Conservation (phyloP, 257 asterid species). For the Forsythia suspensa region DNA sequence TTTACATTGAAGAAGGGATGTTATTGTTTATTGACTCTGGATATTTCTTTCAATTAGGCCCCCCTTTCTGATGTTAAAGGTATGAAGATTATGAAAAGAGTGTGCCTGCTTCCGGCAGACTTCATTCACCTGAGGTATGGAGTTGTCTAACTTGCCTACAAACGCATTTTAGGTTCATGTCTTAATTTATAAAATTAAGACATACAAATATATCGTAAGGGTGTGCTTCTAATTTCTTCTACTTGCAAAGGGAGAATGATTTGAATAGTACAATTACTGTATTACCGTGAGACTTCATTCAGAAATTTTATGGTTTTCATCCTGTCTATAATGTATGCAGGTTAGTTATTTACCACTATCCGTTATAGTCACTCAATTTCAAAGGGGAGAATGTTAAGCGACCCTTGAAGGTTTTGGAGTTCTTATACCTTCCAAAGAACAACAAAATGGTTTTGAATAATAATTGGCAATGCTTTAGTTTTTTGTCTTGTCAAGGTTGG, state of each 20-base stretch:
- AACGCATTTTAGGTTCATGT: constrained; percentile 11
- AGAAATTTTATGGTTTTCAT: constrained; percentile 21
- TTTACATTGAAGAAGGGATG: constrained; percentile 16
- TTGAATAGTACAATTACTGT: constrained; percentile 11
- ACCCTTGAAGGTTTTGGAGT: constrained; percentile 98
- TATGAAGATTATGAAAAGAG: constrained; percentile 71
- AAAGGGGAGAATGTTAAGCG: constrained; percentile 68
- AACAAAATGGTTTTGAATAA: constrained; percentile 75
- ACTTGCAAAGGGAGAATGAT: constrained; percentile 8
- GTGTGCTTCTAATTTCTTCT: constrained; percentile 6
- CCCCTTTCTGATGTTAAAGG: constrained; percentile 75
- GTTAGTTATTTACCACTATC: constrained; percentile 75
- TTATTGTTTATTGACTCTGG: constrained; percentile 24
- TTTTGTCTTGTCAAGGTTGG: constrained; percentile 17
- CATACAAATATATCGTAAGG: constrained; percentile 7
- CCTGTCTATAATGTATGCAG: constrained; percentile 41
- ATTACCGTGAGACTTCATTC: not conserved
- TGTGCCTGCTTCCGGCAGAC: constrained; percentile 63
- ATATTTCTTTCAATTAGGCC: constrained; percentile 52
- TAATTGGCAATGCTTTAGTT: constrained; percentile 59
- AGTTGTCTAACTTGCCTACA: constrained; percentile 21
- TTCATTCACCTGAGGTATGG: constrained; percentile 89
- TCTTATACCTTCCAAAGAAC: constrained; percentile 87
- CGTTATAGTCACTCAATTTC: constrained; percentile 73
- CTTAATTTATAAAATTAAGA: constrained; percentile 14